Base-by-base conservation (phyloP, 106 monocot species). In the Xerophyta viscosa region DNA sequence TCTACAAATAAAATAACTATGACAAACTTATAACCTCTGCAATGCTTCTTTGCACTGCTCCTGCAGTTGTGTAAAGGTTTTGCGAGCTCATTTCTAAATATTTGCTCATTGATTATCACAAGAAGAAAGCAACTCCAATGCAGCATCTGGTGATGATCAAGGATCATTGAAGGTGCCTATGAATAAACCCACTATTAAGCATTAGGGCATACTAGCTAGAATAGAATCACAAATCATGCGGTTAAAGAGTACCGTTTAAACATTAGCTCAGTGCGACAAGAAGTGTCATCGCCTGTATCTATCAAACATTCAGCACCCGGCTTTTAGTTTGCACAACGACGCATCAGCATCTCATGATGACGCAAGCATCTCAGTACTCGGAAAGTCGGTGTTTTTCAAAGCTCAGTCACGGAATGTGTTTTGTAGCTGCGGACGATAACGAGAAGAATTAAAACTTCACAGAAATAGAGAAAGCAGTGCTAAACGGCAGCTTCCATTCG, bases 211-310 rank as follows among this genome's bases (percentile, higher is more conserved):
- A 20, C 31, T 24, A 27, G 4, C 27, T 3, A 23, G 27, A 3
- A 62, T 30, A 20, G 37, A 50, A 20, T 3, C 42, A 2, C 21
- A 23, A 6, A 25, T 8, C 30, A 54, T 21, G 2, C 59, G 1
- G 27, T 44, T 15, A 27, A 29, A 24, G 19, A 33, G 18, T 26
- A 41, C 86, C 98, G 90, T 69, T 98, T 90, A 57, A 98, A 98
- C 98, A 98, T 98, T 29, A 98, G 63, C 60, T 98, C 98, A 29
- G 98, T 90, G 88, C 96, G 21, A 98, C 79, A 54, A 98, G 98
- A 56, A 98, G 81, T 62, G 25, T 98, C 98, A 57, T 98, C 98
- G 11, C 90, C 98, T 24, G 98, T 98, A 51, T 98, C 98, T 50
- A 98, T 90, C 68, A 98, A 66, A 62, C 98, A 98, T 33, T 89